Conservation (phyloP, 148 eudicot genomes). For the Pharnaceum exiguum region DNA sequence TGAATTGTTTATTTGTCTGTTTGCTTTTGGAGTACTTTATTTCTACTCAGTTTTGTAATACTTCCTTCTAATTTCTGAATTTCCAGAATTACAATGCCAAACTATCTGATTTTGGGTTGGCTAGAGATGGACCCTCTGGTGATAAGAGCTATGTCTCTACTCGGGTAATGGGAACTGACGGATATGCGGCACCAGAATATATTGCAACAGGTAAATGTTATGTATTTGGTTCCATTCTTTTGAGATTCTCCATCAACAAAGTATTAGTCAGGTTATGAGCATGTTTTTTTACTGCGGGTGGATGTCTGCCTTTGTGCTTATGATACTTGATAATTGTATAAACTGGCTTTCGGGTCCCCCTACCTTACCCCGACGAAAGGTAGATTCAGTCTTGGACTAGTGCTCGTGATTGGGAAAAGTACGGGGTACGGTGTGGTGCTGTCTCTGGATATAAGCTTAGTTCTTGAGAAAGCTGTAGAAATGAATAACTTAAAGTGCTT, state of each 20-base stretch:
- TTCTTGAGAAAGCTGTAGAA: no score
- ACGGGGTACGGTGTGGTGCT: no score
- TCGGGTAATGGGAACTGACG: constrained; percentile 58
- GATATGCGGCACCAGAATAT: constrained; percentile 68
- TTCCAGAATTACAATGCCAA: constrained; percentile 58
- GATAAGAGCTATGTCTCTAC: constrained; percentile 62
- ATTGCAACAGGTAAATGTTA: constrained; percentile 45
- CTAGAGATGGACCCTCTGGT: constrained; percentile 66
- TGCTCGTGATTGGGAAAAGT: no score
- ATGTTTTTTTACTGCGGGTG: no score
- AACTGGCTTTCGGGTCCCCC: no score
- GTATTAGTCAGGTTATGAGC: no score
- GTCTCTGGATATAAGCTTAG: no score
- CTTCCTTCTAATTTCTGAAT: background rate
- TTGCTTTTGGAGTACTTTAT: background rate
- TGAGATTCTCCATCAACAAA: background rate
- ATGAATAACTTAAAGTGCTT: no score
- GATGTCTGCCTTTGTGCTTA: no score
- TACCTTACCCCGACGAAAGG: no score
- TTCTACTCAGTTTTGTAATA: background rate
- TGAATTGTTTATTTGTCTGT: background rate
- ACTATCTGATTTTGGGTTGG: constrained; percentile 63
- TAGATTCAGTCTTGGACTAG: no score
- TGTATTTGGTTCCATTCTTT: background rate
- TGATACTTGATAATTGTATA: no score